Percentiles rank a stretch among this genome's conserved stretches.
Evolutionary conservation across 2,329 filamentous ascomycete genomes (phyloP).

Genomic region (Calonectria naviculata): DNA sequence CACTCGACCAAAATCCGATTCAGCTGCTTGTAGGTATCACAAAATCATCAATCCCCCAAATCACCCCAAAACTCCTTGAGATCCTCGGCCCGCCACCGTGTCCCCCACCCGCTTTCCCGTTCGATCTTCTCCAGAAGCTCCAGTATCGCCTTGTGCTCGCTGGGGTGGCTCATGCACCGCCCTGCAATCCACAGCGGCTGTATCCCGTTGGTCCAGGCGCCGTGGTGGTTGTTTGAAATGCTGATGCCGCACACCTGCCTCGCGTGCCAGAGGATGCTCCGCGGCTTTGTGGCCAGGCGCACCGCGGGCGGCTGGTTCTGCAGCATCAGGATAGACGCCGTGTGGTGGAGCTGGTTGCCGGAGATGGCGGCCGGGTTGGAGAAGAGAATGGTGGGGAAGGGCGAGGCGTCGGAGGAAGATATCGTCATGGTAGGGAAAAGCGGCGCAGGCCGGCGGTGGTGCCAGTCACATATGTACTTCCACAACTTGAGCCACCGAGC

Average conservation of each 20-base stretch:
- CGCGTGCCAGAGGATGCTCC: constrained; percentile 61
- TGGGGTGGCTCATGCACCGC: constrained; percentile 59
- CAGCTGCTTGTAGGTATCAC: not conserved
- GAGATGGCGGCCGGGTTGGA: constrained; percentile 63
- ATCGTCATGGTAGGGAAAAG: constrained; percentile 50
- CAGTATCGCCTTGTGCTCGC: constrained; percentile 55
- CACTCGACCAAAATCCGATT: not conserved
- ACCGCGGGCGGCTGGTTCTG: constrained; percentile 54
- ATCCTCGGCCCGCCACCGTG: constrained; percentile 64
- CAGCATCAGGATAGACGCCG: constrained; percentile 62
- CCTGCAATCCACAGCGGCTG: constrained; percentile 67
- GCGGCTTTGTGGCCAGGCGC: constrained; percentile 52
- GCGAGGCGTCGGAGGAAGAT: constrained; percentile 54
- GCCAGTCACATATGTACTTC: constrained; percentile 54
- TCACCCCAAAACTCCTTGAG: constrained; percentile 63
- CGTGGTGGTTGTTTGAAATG: constrained; percentile 62
- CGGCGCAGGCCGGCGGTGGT: constrained; percentile 47
- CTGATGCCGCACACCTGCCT: constrained; percentile 64
- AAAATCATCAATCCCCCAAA: constrained; percentile 31
- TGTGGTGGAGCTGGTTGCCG: constrained; percentile 66
- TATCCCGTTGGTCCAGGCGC: constrained; percentile 65
- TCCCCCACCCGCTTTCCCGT: constrained; percentile 63
- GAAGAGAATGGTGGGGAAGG: constrained; percentile 62
- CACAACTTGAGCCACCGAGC: constrained; percentile 52
- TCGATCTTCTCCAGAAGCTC: constrained; percentile 61